phyloP scores from a whole-genome alignment of 2,329 filamentous ascomycete species.

The Acephala macrosclerotiorum region DNA sequence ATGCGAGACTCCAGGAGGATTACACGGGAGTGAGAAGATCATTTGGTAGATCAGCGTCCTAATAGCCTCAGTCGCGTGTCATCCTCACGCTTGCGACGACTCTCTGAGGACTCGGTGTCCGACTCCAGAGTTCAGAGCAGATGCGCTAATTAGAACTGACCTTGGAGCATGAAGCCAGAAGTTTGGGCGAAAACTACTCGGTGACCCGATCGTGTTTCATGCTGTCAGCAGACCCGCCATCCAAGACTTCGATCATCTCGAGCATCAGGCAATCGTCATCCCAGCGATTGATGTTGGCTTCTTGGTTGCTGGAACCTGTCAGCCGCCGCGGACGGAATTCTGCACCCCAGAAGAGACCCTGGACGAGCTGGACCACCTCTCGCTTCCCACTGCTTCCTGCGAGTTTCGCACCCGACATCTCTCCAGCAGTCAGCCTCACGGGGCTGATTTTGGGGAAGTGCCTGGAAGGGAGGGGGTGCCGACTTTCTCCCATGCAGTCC shows the following conservation, averaged over 20 bases:
- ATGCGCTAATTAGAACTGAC: background rate
- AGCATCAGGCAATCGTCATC: background rate
- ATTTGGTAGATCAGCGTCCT: background rate
- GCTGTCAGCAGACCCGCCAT: background rate
- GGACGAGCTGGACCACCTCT: slow-evolving; percentile 2
- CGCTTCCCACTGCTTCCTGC: background rate
- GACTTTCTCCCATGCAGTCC: slow-evolving; percentile 11
- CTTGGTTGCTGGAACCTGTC: background rate
- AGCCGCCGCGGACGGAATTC: background rate
- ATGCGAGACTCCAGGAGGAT: background rate
- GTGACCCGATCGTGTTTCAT: slow-evolving; percentile 12
- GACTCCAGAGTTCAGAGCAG: background rate
- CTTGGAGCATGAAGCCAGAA: background rate
- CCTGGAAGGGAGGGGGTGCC: background rate
- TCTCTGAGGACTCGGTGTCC: background rate
- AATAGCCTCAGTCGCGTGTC: background rate
- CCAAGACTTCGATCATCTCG: slow-evolving; percentile 1
- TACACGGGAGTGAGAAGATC: background rate
- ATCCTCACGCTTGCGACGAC: slow-evolving; percentile 4
- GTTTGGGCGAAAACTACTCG: background rate
- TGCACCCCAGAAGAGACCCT: slow-evolving; percentile 7
- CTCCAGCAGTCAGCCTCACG: slow-evolving; percentile 24
- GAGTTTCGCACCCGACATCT: slow-evolving; percentile 10
- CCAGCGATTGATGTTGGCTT: background rate
- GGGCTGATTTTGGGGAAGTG: slow-evolving; percentile 15